Evolutionary conservation across 495 filamentous ascomycete genomes (phyloP).

Genomic region (Penicillium canariense): DNA sequence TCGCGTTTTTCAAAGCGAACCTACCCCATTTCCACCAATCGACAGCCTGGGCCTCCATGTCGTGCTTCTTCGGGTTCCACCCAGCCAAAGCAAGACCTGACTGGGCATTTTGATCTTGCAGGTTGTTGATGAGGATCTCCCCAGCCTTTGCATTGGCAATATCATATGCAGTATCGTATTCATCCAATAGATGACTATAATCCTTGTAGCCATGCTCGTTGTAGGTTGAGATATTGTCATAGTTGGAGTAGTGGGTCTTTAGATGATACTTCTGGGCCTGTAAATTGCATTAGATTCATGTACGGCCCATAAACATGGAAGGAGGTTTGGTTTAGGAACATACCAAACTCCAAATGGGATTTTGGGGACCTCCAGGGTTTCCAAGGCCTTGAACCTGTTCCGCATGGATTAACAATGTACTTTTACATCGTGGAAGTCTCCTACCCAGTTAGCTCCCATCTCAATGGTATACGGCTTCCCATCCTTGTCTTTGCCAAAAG

Average conservation of each 20-base stretch:
- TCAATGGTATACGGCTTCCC: conserved; percentile 16
- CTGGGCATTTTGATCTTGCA: conserved; percentile 62
- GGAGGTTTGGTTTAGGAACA: not conserved
- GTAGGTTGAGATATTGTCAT: conserved; percentile 16
- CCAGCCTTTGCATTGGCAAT: conserved; percentile 14
- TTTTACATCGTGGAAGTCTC: not conserved
- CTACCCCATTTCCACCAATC: conserved; percentile 62
- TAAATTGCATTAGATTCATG: not conserved
- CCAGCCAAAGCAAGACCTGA: conserved; percentile 58
- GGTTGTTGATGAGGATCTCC: conserved; percentile 50
- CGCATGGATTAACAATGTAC: not conserved
- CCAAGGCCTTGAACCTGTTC: conserved; percentile 19
- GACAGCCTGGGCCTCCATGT: conserved; percentile 57
- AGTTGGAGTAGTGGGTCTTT: conserved; percentile 18
- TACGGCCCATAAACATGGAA: not conserved
- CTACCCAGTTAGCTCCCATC: conserved; percentile 20
- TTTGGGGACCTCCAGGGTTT: conserved; percentile 17
- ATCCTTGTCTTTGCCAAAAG: conserved; percentile 14
- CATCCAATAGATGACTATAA: conserved; percentile 7
- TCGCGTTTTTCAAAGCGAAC: not conserved
- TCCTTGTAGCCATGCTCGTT: conserved; percentile 17
- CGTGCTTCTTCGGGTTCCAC: conserved; percentile 59
- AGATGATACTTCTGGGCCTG: conserved; percentile 14
- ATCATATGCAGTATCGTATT: conserved; percentile 11
- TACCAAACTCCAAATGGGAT: conserved; percentile 18